Evolutionary conservation across 2,329 filamentous ascomycete genomes (phyloP), one percentile per base, ranked within the genome.

Genomic region (Dactylellina cionopaga): DNA sequence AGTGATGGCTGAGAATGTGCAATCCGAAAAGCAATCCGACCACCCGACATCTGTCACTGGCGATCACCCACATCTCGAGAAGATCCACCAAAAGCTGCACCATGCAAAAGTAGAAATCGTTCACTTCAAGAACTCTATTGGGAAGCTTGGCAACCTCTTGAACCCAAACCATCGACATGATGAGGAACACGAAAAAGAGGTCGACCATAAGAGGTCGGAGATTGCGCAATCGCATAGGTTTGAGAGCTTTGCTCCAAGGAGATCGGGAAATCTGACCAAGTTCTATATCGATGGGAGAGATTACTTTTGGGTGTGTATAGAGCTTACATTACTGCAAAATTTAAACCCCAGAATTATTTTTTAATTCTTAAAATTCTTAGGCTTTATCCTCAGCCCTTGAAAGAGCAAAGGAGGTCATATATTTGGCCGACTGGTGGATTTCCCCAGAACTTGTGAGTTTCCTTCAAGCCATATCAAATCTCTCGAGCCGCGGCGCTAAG

Each of bases 201-300:
- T 91, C 43, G 94, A 98, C 79, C 86, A 85, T 10, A 96, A 96
- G 82, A 87, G 95, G 68, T 86, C 85, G 17, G 85, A 82, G 13
- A 89, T 95, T 52, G 85, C 85, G 75, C 86, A 94, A 66, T 85
- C 86, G 11, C 89, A 98, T 79, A 89, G 94, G 41, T 98, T 92
- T 82, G 80, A 90, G n/a, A 96, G 92, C 2, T 99, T 91, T 81
- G 96, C 96, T 35, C 94, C 94, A 0, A 89, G 94, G 79, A 88
- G 89, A 43, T 88, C 94, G 9, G 90, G 89, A 25, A 97, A 98
- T 80, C 84, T 90, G 66, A 85, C 95, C 79, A 98, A 98, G 83
- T 99, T 94, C 93, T 98, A 97, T 81, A 92, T 98, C 9, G 95
- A 98, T 79, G 95, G 92, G 2, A 85, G 92, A 73, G 91, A 98